phyloP scores from a whole-genome alignment of 2,329 filamentous ascomycete genomes.

The Sporothrix curviconia region DNA sequence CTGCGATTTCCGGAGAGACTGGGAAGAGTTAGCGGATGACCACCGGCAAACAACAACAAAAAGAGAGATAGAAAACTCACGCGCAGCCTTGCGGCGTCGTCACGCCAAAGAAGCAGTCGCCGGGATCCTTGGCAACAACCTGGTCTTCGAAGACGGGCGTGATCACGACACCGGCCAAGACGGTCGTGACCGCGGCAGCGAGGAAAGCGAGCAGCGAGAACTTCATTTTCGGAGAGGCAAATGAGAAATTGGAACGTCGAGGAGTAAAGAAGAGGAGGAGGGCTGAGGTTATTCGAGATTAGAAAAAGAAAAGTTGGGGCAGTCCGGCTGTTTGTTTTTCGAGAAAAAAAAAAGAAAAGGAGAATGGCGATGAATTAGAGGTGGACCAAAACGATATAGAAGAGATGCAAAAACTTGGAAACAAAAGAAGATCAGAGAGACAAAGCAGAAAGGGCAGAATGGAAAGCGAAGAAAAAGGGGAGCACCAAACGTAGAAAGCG shows the following conservation, averaged over 20 bases:
- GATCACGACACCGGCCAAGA: constrained; percentile 48
- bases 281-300: too few species aligned
- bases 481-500: not conserved
- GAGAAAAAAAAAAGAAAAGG: not conserved
- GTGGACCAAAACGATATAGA: not conserved
- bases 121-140: constrained; percentile 40
- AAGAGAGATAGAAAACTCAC: constrained; percentile 32
- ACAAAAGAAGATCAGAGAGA: too few species aligned
- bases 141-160: constrained; percentile 47
- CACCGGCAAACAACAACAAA: not conserved
- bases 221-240: constrained; percentile 35
- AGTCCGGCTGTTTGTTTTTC: constrained; percentile 5
- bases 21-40: not conserved
- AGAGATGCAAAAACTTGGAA: not conserved
- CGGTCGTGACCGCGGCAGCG: constrained; percentile 40
- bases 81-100: constrained; percentile 52
- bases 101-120: constrained; percentile 52
- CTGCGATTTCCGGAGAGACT: constrained; percentile 12
- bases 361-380: not conserved
- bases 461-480: not conserved
- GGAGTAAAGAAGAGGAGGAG: not conserved
- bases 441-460: not conserved
- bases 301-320: not conserved
- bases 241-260: not conserved
- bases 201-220: constrained; percentile 31